Percentiles rank a stretch among this genome's conserved stretches.
Evolutionary conservation across 2,329 filamentous ascomycete genomes (phyloP).

Genomic region (Neospermospora avenae): DNA sequence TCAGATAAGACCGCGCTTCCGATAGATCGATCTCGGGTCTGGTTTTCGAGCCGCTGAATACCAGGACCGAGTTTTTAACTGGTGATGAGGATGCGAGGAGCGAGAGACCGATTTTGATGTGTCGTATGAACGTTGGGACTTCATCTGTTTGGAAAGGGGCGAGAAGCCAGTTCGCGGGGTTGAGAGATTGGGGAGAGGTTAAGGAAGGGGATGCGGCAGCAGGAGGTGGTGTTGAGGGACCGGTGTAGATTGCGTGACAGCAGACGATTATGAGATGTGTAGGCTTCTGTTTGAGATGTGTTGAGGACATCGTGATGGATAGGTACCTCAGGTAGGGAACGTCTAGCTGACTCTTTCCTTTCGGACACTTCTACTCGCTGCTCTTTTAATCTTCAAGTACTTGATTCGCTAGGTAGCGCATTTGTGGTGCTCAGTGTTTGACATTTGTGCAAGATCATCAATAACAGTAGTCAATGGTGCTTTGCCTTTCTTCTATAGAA

Average conservation of each 20-base stretch:
- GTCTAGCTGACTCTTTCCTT: too few species aligned
- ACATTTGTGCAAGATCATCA: too few species aligned
- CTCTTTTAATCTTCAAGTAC: too few species aligned
- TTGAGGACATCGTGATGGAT: not conserved
- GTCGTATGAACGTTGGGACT: constrained; percentile 73
- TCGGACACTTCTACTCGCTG: too few species aligned
- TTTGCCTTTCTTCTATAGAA: too few species aligned
- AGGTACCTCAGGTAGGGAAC: not conserved
- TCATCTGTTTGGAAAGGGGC: constrained; percentile 75
- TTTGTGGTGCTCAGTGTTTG: too few species aligned
- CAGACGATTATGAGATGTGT: constrained; percentile 72
- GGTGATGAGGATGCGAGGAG: constrained; percentile 21
- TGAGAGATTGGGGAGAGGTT: constrained; percentile 76
- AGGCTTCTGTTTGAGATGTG: not conserved
- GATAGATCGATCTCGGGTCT: constrained; percentile 52
- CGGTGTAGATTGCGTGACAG: constrained; percentile 77
- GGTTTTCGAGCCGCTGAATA: constrained; percentile 41
- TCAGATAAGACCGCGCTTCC: constrained; percentile 63
- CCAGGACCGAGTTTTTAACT: constrained; percentile 17
- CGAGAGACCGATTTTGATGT: constrained; percentile 64
- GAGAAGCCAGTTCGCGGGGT: constrained; percentile 72
- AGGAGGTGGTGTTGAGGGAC: constrained; percentile 43
- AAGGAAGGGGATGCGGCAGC: constrained; percentile 64
- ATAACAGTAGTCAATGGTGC: too few species aligned
- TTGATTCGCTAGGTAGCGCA: too few species aligned